Evolutionary conservation across 164 flowering plant species (phyloP).

Genomic region (Brasenia schreberi): DNA sequence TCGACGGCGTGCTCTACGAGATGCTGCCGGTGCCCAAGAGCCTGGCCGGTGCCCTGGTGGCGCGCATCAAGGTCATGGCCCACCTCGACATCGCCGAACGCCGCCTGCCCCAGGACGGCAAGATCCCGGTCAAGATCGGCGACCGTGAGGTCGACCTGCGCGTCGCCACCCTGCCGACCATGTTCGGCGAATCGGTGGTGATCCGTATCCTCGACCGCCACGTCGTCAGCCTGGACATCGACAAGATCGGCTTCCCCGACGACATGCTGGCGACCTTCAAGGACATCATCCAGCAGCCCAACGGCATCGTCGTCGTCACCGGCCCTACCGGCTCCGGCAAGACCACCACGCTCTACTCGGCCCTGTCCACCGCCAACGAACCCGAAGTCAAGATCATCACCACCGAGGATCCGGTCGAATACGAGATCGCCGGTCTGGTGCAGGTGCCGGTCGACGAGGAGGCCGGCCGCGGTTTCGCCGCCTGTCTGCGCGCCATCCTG

Average conservation of each 20-base stretch:
- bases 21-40: background rate
- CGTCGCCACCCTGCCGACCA: background rate
- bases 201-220: background rate
- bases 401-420: background rate
- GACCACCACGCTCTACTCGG: background rate
- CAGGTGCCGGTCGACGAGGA: background rate
- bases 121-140: background rate
- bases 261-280: background rate
- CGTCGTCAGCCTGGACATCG: background rate
- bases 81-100: background rate
- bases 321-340: background rate
- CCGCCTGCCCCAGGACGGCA: slow-evolving; percentile 1
- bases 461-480: background rate
- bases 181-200: background rate
- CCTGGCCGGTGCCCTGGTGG: background rate
- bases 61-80: slow-evolving; percentile 1
- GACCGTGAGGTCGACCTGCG: background rate
- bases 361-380: background rate
- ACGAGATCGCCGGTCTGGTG: background rate
- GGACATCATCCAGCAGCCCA: background rate
- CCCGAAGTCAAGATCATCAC: background rate
- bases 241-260: background rate
- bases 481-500: background rate
- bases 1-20: background rate
- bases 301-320: slow-evolving; percentile 1